These are phyloP conservation scores for Sporormia fimetaria DNA, from an alignment of 495 filamentous ascomycete genomes.

Conservation along the genomic window DNA sequence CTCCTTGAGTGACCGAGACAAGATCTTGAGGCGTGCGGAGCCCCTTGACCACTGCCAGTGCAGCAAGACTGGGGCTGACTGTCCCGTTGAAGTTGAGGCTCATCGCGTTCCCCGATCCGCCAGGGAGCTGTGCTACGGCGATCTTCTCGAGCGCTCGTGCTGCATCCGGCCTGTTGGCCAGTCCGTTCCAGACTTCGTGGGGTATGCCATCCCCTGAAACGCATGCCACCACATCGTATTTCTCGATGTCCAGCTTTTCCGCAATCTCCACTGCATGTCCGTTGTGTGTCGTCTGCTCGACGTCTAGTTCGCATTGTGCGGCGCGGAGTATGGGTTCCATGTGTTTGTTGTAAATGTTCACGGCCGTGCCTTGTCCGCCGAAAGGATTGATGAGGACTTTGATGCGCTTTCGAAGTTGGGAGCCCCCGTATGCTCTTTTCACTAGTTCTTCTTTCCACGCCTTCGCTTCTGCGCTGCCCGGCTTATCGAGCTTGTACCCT, in stretches of 20 bases:
- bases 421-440: conserved; percentile 58
- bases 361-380: conserved; percentile 70
- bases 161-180: conserved; percentile 66
- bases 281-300: conserved; percentile 57
- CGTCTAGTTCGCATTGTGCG: conserved; percentile 63
- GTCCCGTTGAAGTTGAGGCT: conserved; percentile 81
- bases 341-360: conserved; percentile 59
- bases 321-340: conserved; percentile 77
- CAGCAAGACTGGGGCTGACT: conserved; percentile 59
- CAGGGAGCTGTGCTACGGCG: conserved; percentile 83
- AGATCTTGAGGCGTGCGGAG: conserved; percentile 71
- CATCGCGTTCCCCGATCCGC: conserved; percentile 91
- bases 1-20: conserved; percentile 74
- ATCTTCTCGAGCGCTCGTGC: conserved; percentile 59
- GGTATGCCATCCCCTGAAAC: conserved; percentile 89
- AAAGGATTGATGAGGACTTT: conserved; percentile 88
- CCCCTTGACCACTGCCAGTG: conserved; percentile 75
- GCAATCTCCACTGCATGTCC: conserved; percentile 73
- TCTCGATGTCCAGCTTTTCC: conserved; percentile 63
- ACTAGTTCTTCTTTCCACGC: conserved; percentile 55
- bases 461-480: conserved; percentile 40
- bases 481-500: conserved; percentile 48
- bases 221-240: conserved; percentile 71
- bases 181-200: conserved; percentile 89
- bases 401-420: conserved; percentile 58